Conservation (phyloP, 129 eudicot genomes). For the Dittrichia graveolens region DNA sequence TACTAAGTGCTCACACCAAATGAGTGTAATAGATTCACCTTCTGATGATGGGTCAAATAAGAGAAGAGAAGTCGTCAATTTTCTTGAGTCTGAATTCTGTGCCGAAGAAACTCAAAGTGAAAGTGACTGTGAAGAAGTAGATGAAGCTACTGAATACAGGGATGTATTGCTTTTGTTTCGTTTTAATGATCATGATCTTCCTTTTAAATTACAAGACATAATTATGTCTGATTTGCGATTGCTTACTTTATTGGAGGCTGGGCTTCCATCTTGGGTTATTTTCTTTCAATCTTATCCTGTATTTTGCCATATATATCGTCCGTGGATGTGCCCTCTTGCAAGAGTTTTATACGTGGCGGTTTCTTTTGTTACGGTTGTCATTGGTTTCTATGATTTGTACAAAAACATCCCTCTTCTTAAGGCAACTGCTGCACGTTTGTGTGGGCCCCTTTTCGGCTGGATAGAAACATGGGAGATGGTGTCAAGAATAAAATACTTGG, state of each 20-base stretch:
- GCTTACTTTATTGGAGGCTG: slow-evolving; percentile 82
- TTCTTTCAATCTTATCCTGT: slow-evolving; percentile 89
- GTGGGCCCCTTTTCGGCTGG: slow-evolving; percentile 93
- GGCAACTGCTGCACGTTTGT: slow-evolving; percentile 78
- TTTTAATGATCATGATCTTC: slow-evolving; percentile 80
- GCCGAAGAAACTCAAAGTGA: slow-evolving; percentile 36
- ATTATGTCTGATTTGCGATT: slow-evolving; percentile 65
- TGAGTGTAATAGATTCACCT: slow-evolving; percentile 27
- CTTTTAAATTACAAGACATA: slow-evolving; percentile 62
- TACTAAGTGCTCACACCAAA: slow-evolving; percentile 29
- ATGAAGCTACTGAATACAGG: slow-evolving; percentile 55
- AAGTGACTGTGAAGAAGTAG: slow-evolving; percentile 43
- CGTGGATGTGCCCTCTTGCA: slow-evolving; percentile 97
- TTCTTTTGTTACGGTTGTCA: slow-evolving; percentile 78
- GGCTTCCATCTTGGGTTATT: slow-evolving; percentile 98
- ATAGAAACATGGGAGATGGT: slow-evolving; percentile 97
- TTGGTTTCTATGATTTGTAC: slow-evolving; percentile 89
- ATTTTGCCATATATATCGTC: slow-evolving; percentile 86
- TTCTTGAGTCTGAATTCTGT: slow-evolving; percentile 36
- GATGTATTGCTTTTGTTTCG: slow-evolving; percentile 75
- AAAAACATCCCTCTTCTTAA: slow-evolving; percentile 93
- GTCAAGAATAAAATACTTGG: slow-evolving; percentile 85
- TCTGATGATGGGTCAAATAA: slow-evolving; percentile 48
- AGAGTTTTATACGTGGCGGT: slow-evolving; percentile 72
- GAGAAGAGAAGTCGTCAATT: slow-evolving; percentile 50